phyloP scores from a whole-genome alignment of 179 eudicot species.

The Pouteria campechiana region DNA sequence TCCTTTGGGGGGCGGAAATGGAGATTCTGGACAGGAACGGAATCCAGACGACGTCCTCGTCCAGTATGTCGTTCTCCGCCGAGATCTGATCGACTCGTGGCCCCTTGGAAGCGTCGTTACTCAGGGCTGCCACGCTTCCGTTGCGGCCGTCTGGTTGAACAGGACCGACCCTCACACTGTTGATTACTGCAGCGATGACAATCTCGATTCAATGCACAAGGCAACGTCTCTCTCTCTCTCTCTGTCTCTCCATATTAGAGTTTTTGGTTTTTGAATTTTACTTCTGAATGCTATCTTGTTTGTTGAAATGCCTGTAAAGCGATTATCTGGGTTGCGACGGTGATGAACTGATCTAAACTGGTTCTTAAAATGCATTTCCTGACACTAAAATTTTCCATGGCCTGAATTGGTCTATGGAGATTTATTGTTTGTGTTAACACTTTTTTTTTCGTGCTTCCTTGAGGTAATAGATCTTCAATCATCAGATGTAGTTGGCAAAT shows the following conservation, averaged over 20 bases:
- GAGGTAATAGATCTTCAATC: too few species aligned
- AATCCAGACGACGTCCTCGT: slow-evolving; percentile 22
- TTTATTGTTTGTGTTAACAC: too few species aligned
- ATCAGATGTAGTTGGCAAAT: too few species aligned
- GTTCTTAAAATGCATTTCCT: too few species aligned
- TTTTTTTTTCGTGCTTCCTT: too few species aligned
- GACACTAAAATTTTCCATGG: too few species aligned
- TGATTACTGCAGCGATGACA: slow-evolving; percentile 39
- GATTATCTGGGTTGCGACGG: too few species aligned
- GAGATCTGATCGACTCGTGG: slow-evolving; percentile 75
- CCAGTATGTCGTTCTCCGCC: slow-evolving; percentile 71
- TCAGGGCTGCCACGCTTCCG: slow-evolving; percentile 91
- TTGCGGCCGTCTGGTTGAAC: slow-evolving; percentile 68
- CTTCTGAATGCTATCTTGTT: background rate
- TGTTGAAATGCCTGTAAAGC: too few species aligned
- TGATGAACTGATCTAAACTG: too few species aligned
- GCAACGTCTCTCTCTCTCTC: slow-evolving; percentile 5
- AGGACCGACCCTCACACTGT: slow-evolving; percentile 56
- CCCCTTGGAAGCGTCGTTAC: slow-evolving; percentile 77
- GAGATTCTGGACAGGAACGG: too few species aligned
- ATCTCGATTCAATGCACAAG: slow-evolving; percentile 82
- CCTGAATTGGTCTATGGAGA: too few species aligned
- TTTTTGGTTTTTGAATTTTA: background rate
- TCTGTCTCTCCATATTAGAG: background rate
- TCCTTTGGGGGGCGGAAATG: too few species aligned